These are phyloP conservation scores for Malus hybrid DNA, from an alignment of 331 rosid species.

Conservation along the genomic window DNA sequence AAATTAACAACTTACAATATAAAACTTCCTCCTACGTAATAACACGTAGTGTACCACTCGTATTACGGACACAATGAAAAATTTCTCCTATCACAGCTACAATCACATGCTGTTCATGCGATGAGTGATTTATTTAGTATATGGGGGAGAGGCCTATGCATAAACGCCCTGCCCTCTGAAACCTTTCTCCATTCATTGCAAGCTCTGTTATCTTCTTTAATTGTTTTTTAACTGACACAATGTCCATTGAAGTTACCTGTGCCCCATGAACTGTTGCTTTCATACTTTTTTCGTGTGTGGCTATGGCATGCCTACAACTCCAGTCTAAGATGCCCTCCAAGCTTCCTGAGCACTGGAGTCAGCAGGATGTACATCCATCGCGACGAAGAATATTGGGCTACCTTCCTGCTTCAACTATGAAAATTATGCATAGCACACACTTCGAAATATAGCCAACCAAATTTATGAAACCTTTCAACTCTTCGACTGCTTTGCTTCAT, in stretches of 20 bases:
- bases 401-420: constrained; percentile 13
- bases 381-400: constrained; percentile 30
- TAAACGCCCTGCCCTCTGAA: background rate
- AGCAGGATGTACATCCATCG: constrained; percentile 35
- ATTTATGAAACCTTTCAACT: too few relatives aligned
- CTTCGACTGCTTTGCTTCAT: too few relatives aligned
- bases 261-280: background rate
- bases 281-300: constrained; percentile 29
- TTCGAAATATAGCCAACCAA: too few relatives aligned
- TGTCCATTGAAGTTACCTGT: background rate
- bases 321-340: constrained; percentile 95
- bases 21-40: too few relatives aligned
- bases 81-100: background rate
- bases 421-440: too few relatives aligned
- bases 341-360: constrained; percentile 79
- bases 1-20: too few relatives aligned
- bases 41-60: too few relatives aligned
- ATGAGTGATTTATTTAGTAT: too few relatives aligned
- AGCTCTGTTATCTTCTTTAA: background rate
- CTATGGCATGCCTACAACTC: constrained; percentile 75
- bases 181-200: background rate
- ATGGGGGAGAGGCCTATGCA: too few relatives aligned
- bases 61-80: too few relatives aligned
- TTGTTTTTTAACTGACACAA: background rate
- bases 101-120: too few relatives aligned